Evolutionary conservation across 495 filamentous ascomycete species (phyloP), one percentile per base, ranked within the genome.

Genomic region (Lasiosphaeriaceae sp.): DNA sequence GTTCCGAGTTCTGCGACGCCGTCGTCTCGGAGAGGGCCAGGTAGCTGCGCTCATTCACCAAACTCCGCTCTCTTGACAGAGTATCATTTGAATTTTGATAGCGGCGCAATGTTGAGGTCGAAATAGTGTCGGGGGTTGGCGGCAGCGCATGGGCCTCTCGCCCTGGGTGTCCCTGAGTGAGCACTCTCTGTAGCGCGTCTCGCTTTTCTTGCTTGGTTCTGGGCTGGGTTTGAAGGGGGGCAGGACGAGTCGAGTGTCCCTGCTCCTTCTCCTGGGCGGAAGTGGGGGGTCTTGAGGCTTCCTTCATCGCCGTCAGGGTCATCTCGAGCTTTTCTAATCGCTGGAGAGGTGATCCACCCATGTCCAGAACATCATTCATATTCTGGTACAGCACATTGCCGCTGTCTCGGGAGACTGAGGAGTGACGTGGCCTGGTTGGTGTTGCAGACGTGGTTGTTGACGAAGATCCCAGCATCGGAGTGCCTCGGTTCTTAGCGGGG

Each of bases 81-180:
- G 68, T 71, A 43, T 76, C 73, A 43, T 71, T 70, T 6, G 72
- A 75, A 47, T 64, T 65, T 23, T 72, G 61, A 46, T 61, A 72
- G 34, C 67, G 70, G 22, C 70, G 69, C 34, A 83, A 68, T 0
- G 78, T 80, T 14, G 73, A 74, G 2, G 78, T 80, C 5, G 77
- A 76, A 20, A 83, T 71, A 0, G 80, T 83, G 58, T 83, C 80
- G 0, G 80, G 80, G 2, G 80, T 82, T 9, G 80, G 80, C 41
- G 80, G 80, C 16, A 81, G 67, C 22, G 62, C 58, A 6, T 74
- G 70, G 8, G 70, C 45, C 35, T 72, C 59, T 19, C 60, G 64
- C 16, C 62, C 50, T 19, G 56, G 56, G n/a, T 64, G 66, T 5
- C 67, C 68, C 31, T 72, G 70, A 1, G 72, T 78, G 11, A 69